Percentiles rank a stretch among this genome's conserved stretches.
Evolutionary conservation across 2,329 filamentous ascomycete species (phyloP).

Genomic region (Lasiodiplodia hormozganensis): DNA sequence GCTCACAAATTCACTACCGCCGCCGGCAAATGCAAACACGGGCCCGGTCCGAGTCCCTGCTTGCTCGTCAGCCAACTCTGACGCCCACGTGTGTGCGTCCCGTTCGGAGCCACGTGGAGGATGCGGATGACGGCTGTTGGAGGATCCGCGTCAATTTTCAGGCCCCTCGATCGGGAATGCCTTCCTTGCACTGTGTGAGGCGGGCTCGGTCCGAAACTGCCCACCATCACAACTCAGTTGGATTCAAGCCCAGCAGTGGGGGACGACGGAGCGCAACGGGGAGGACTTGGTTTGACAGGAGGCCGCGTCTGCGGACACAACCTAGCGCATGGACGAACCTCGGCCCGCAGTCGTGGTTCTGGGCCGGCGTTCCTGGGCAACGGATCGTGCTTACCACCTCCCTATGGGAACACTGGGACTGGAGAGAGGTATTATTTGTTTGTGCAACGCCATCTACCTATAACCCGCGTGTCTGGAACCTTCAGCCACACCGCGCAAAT

Average conservation of each 20-base stretch:
- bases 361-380: neutral
- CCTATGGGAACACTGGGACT: no score
- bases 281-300: neutral
- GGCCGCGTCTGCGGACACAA: neutral
- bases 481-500: neutral
- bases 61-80: neutral
- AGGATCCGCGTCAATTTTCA: no score
- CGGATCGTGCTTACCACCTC: neutral
- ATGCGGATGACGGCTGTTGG: neutral
- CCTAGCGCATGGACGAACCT: neutral
- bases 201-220: constrained; percentile 16
- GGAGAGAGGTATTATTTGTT: neutral
- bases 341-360: neutral
- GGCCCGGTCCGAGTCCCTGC: neutral
- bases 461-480: neutral
- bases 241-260: neutral
- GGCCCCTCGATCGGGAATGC: neutral
- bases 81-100: neutral
- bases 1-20: neutral
- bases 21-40: neutral
- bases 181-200: neutral
- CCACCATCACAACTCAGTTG: neutral
- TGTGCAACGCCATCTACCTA: neutral
- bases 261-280: neutral
- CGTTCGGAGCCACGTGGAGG: neutral